Evolutionary conservation across 768 basidiomycete species (phyloP).

Genomic region (Hericium coralloides): DNA sequence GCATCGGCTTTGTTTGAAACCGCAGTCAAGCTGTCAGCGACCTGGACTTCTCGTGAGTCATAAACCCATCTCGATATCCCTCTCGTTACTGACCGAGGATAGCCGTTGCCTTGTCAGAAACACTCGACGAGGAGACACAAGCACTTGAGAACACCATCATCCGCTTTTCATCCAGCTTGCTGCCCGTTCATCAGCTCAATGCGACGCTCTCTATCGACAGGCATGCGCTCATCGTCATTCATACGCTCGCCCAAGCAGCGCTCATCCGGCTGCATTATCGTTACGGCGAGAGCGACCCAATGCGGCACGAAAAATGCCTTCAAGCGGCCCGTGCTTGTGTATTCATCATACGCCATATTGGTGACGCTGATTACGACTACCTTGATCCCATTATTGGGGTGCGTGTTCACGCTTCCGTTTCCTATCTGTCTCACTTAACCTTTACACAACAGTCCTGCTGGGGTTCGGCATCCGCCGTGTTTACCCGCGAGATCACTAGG

Average conservation of each 20-base stretch:
- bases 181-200: slow-evolving; percentile 58
- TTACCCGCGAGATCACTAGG: slow-evolving; percentile 57
- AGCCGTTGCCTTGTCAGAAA: slow-evolving; percentile 21
- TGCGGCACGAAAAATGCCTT: slow-evolving; percentile 59
- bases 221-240: slow-evolving; percentile 46
- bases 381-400: slow-evolving; percentile 77
- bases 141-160: slow-evolving; percentile 54
- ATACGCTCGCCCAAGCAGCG: slow-evolving; percentile 60
- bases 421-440: slow-evolving; percentile 1
- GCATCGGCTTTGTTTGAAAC: slow-evolving; percentile 69
- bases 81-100: slow-evolving; percentile 2
- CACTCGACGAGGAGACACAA: slow-evolving; percentile 50
- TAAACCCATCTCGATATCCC: slow-evolving; percentile 3
- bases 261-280: slow-evolving; percentile 57
- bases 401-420: slow-evolving; percentile 20
- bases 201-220: slow-evolving; percentile 47
- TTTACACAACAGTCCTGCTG: slow-evolving; percentile 48
- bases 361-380: slow-evolving; percentile 56
- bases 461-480: slow-evolving; percentile 57
- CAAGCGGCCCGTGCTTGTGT: slow-evolving; percentile 53
- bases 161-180: slow-evolving; percentile 53
- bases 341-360: slow-evolving; percentile 51
- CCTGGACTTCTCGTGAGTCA: slow-evolving; percentile 50
- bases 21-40: slow-evolving; percentile 50
- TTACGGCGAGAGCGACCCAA: slow-evolving; percentile 34